Evolutionary conservation across 2,329 filamentous ascomycete genomes (phyloP), one percentile per base, ranked within the genome.

Genomic region (Fusarium sp.): DNA sequence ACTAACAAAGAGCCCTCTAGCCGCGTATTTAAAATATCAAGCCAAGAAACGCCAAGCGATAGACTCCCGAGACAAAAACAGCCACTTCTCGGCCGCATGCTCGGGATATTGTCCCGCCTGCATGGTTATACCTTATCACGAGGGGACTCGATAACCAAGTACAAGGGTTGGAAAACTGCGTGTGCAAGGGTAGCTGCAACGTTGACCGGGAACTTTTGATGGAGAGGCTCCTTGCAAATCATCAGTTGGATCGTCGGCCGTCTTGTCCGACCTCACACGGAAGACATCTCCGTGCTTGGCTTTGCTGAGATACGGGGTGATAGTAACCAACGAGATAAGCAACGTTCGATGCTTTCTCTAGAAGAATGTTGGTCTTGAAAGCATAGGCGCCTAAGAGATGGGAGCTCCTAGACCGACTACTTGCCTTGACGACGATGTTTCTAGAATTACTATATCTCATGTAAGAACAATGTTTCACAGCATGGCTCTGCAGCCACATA

Each of bases 1-100:
- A 56, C 64, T 71, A 56, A 53, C 68, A 71, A 71, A 70, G 65
- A 11, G 68, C 69, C 59, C 68, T 71, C 55, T n/a, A 25, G 11
- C 25, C 38, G 46, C 38, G 46, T 38, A 56, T 51, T 40, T 18
- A 54, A 27, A 27, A 18, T 20, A n/a, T 68, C 40, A 53, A 62
- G 40, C 31, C 50, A 58, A 42, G 31, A 27, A n/a, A 53, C 42
- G 51, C 65, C 57, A 71, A 54, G 59, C 59, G 57, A 61, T 50
- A 55, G 49, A 44, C 49, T 61, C 57, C 57, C 55, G 51, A 34
- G 27, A 31, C 42, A 31, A 27, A 25, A 49, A 27, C 14, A 49
- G 23, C 20, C 42, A 25, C 23, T 49, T 27, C 9, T 61, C 34
- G 50, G 61, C 25, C 51, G 44, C 59, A 64, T 55, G 38, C 29